Base-by-base conservation (phyloP, 768 basidiomycete genomes). In the Boletus reticuloceps region DNA sequence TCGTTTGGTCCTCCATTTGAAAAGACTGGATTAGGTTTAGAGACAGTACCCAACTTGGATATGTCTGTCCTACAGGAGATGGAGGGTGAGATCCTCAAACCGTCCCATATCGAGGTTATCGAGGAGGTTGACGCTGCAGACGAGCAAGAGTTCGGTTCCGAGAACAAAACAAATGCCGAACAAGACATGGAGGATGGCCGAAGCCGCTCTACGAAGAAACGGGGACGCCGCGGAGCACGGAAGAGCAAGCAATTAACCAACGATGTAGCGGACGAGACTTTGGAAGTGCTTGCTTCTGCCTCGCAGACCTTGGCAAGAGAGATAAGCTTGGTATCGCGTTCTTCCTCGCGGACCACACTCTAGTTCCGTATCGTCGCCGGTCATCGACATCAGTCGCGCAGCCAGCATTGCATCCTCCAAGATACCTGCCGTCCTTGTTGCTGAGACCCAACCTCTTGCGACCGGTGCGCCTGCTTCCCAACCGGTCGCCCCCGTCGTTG, bases 301-400 rank as follows among this genome's bases (percentile, higher is more conserved):
- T 90, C 89, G 7, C 90, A 96, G 68, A 78, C 82, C 5, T 79
- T 96, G 34, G 94, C 89, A 20, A 79, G 94, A 58, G 90, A 95
- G 73, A 83, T 96, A 63, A 89, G 88, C 64, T 80, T 80, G 56
- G 84, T 82, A 1, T 83, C 83, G 17, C 78, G 75, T 53, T 73
- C 79, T 10, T 79, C 79, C 9, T 77, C 79, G 0, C 72, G 69
- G 7, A n/a, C 67, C 65, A 13, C 46, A 56, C 19, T 54, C 61
- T 39, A 37, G 43, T 17, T 20, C 58, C 7, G 25, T 58, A 17
- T 58, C 69, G 13, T 64, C 58, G 6, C 56, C 51, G 1, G 48
- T 62, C 42, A 47, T 65, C 7, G 62, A 69, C 20, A 61, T 72
- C 56, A 61, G 64, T 54, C 64, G 62, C 19, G 58, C 48, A 14